Conservation (phyloP, 192 early-diverging fungal species). For the Backusella westeae region DNA sequence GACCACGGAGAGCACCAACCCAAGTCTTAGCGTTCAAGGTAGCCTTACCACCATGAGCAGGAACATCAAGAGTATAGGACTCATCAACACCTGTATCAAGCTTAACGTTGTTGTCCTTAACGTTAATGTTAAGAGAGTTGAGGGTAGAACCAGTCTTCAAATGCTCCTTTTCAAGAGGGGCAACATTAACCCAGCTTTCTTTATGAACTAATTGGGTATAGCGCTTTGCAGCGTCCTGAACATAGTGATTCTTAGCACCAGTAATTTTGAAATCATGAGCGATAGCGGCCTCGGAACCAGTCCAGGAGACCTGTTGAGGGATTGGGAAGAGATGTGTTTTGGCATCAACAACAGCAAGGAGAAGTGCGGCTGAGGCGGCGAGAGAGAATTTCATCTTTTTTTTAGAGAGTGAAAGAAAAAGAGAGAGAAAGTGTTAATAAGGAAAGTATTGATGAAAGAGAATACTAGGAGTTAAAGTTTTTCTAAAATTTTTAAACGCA, state of each 20-base stretch:
- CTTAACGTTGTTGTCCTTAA: slow-evolving; percentile 44
- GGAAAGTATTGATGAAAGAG: neutral
- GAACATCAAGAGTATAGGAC: slow-evolving; percentile 67
- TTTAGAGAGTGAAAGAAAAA: neutral
- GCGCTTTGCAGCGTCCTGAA: slow-evolving; percentile 3
- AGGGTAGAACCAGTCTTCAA: neutral
- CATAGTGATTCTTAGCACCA: slow-evolving; percentile 8
- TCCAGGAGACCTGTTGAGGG: slow-evolving; percentile 28
- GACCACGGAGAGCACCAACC: slow-evolving; percentile 68
- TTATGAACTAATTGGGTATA: neutral
- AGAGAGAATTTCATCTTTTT: neutral
- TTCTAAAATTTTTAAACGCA: neutral
- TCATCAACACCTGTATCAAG: slow-evolving; percentile 63
- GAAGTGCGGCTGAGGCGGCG: neutral
- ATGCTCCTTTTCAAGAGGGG: neutral
- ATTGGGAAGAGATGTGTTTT: slow-evolving; percentile 27
- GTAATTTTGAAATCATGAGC: slow-evolving; percentile 18
- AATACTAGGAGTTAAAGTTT: neutral
- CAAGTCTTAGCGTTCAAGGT: slow-evolving; percentile 56
- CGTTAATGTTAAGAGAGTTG: slow-evolving; percentile 38
- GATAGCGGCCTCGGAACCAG: slow-evolving; percentile 11
- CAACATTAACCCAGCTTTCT: neutral
- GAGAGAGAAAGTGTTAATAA: neutral
- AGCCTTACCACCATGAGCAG: slow-evolving; percentile 43
- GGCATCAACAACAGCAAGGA: slow-evolving; percentile 10